Evolutionary conservation across 1,139 yeast species (phyloP), one percentile per base, ranked within the genome.

Genomic region (Diutina pseudorugosa): DNA sequence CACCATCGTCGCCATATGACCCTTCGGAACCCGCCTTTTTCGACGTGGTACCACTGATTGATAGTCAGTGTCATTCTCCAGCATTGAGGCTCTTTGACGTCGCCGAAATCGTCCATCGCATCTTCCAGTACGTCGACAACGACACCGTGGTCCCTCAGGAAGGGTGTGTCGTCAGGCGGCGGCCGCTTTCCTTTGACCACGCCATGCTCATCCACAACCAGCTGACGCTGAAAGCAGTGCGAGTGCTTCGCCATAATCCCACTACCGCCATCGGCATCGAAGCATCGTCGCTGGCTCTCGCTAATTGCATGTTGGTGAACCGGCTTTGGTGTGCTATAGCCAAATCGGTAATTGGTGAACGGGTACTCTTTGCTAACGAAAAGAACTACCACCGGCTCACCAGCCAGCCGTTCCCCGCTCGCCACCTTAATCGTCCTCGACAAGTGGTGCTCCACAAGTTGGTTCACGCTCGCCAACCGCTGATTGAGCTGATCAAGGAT

Each of bases 71-170:
- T n/a, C n/a, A n/a, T n/a, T n/a, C 25, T 23, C n/a, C 23, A 3
- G n/a, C 45, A 19, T 8, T 21, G 14, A 33, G n/a, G 79, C 76
- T 89, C 5, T 84, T 89, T 61, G 73, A 73, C 52, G 81, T 85
- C 19, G 96, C 96, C 0, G 96, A 90, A 64, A 83, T 90, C 53
- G 72, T 89, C 19, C 67, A 75, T 57, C 72, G 74, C 55, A 85
- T 90, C 16, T 61, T 89, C 27, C 69, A 72, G 23, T 79, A 71
- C 63, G 82, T 87, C 14, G 87, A 85, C 51, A 72, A 68, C 55
- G 64, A 61, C 52, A 69, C 79, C 6, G 63, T 65, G 4, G 70
- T 81, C 18, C 89, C 93, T 2, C 77, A 73, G 53, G 91, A 85
- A 61, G 65, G 65, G 12, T 66, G 79, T 0, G 85, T 86, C 44